Evolutionary conservation across 2,329 filamentous ascomycete species (phyloP), one percentile per base, ranked within the genome.

Genomic region (Eurotiales sp.): DNA sequence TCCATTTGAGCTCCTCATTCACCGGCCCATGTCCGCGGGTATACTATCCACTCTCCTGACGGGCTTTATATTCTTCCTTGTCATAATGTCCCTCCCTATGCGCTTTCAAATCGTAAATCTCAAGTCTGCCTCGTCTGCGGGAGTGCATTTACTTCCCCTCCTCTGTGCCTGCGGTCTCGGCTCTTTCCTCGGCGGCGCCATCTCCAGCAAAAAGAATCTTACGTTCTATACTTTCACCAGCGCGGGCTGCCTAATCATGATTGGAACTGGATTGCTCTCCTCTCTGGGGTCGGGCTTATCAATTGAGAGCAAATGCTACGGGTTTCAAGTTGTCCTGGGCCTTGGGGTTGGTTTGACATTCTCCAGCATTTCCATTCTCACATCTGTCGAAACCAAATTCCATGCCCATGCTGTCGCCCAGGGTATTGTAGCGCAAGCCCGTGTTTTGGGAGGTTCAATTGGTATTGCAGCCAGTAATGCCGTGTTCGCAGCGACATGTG

Each of bases 71-170:
- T 47, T 30, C 32, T 47, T 39, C n/a, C 17, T 34, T 5, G 10
- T 39, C 32, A 19, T 47, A 4, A 21, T 47, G n/a, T 39, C 45
- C 4, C 22, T 47, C 4, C 32, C 34, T 15, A 15, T 47, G 2
- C 45, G 34, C 22, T 47, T 47, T n/a, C 45, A 47, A 17, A 39
- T 47, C 21, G 45, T 47, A 22, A 47, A 47, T 14, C 34, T 47
- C 34, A 39, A 40, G 30, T 47, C 45, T 22, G 10, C 45, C 25
- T 47, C 45, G 27, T 12, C 34, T 12, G 22, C 45, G 5, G 45
- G 45, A 2, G 45, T 40, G 6, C 34, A 37, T 19, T 19, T 40
- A 8, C 45, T 40, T 19, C 45, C 45, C 19, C 21, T 47, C 3
- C 32, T 47, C 5, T 47, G 45, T 14, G 14, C 45, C 14, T 39